Evolutionary conservation across 1,284 basidiomycete species (phyloP), one percentile per base, ranked within the genome.

Genomic region (Mycena sp.): DNA sequence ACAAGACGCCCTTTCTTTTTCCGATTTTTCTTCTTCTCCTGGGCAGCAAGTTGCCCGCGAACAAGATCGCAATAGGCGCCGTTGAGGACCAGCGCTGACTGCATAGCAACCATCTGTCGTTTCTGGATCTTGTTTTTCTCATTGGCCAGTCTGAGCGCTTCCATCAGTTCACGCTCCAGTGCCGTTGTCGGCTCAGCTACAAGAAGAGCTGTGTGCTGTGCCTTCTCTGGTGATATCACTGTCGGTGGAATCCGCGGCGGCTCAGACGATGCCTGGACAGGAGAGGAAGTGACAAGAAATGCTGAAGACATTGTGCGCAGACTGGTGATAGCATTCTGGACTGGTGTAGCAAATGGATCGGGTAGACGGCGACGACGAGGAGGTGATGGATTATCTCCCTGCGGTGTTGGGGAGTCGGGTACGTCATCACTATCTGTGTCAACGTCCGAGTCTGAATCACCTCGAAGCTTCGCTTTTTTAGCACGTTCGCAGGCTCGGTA

Each of bases 11-110:
- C 55, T 16, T 46, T 53, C 29, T 58, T 48, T 46, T 57, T 49
- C 17, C 14, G 37, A 19, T 52, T 65, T 44, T 43, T 53, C 48
- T 35, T 49, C 57, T 58, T 58, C 41, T 65, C 58, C 35, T 64
- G 45, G n/a, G 46, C 65, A 17, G 49, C 67, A 17, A 71, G 63
- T 30, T 54, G 61, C 10, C 69, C 62, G 7, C 62, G 58, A 56
- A 72, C 44, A 25, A 52, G 26, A 32, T 63, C 61, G 45, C 25
- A 50, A 49, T 71, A 72, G 7, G 56, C 21, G 2, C 54, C 53
- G 43, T 69, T 64, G 26, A 72, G 58, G 6, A 72, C 63, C 9
- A 48, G 28, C 6, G 40, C 35, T 2, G 64, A 50, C 57, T 70
- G 69, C 43, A 66, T 25, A n/a, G 19, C 26, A 6, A 59, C 51